A percentile compares a stretch with the other conserved stretches of the same genome.
Evolutionary conservation across 2,329 filamentous ascomycete species (phyloP).

Genomic region (Aspergillus fischeri): DNA sequence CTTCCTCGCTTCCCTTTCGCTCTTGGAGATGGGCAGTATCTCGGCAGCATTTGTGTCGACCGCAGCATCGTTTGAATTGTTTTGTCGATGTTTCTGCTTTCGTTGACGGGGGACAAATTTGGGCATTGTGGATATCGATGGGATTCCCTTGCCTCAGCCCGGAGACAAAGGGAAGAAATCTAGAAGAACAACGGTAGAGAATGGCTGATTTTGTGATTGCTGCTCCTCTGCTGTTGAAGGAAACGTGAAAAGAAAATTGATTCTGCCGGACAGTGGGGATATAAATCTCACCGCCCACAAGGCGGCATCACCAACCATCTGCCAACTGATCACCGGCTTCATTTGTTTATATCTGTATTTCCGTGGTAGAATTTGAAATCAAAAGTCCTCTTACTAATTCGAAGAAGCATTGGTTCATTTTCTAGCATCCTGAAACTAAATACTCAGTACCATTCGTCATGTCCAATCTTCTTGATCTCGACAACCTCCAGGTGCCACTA

Average conservation of each 20-base stretch:
- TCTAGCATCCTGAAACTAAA: not conserved
- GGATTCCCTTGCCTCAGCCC: conserved; percentile 7
- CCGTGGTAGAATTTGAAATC: not conserved
- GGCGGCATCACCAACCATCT: not conserved
- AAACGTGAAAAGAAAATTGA: conserved; percentile 17
- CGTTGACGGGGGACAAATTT: conserved; percentile 55
- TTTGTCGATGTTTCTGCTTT: conserved; percentile 50
- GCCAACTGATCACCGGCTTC: not conserved
- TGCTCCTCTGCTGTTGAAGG: not conserved
- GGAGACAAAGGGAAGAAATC: conserved; percentile 8
- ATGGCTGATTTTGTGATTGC: conserved; percentile 1
- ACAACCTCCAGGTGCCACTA: conserved; percentile 37
- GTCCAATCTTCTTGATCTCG: conserved; percentile 22
- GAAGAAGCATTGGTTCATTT: not conserved
- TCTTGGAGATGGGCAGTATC: conserved; percentile 44
- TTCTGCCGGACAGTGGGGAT: not conserved
- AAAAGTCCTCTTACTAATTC: not conserved
- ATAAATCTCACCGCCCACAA: not conserved
- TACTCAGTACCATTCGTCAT: conserved; percentile 14
- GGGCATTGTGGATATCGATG: conserved; percentile 30
- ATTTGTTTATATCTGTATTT: not conserved
- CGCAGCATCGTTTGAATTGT: conserved; percentile 21
- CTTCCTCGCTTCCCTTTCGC: conserved; percentile 52
- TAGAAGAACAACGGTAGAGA: conserved; percentile 7
- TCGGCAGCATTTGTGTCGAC: conserved; percentile 47